Conservation (phyloP, 345 rosid species). For the Noccaea bulbosa region DNA sequence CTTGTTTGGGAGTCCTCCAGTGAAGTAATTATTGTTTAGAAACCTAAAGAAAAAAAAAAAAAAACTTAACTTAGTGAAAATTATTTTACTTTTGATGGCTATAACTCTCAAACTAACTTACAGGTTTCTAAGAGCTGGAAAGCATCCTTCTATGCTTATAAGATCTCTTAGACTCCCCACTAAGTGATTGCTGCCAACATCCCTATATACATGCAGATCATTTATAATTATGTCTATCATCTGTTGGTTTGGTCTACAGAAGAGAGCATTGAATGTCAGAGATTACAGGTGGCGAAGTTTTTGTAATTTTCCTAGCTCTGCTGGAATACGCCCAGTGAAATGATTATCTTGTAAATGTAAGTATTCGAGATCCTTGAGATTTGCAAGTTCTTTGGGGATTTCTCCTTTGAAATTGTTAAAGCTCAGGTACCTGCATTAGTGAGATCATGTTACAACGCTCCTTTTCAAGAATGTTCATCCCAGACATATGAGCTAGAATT, state of each 20-base stretch:
- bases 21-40: constrained; percentile 72
- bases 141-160: constrained; percentile 62
- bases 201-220: constrained; percentile 49
- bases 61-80: constrained; percentile 8
- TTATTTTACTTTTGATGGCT: not conserved
- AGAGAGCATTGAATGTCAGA: not conserved
- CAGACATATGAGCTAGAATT: not conserved
- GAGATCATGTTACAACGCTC: not conserved
- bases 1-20: constrained; percentile 73
- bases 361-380: constrained; percentile 43
- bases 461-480: not conserved
- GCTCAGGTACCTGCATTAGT: constrained; percentile 60
- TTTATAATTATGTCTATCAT: no score
- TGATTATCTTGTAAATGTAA: constrained; percentile 74
- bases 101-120: constrained; percentile 42
- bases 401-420: constrained; percentile 80
- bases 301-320: constrained; percentile 64
- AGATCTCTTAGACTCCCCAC: constrained; percentile 77
- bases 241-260: not conserved
- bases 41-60: constrained; percentile 53
- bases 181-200: constrained; percentile 78
- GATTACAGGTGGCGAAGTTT: constrained; percentile 52
- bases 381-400: constrained; percentile 75
- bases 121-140: constrained; percentile 80
- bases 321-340: constrained; percentile 62